These are phyloP conservation scores for Diaporthe caulivora DNA, from an alignment of 2,329 filamentous ascomycete genomes.

Conservation along the genomic window DNA sequence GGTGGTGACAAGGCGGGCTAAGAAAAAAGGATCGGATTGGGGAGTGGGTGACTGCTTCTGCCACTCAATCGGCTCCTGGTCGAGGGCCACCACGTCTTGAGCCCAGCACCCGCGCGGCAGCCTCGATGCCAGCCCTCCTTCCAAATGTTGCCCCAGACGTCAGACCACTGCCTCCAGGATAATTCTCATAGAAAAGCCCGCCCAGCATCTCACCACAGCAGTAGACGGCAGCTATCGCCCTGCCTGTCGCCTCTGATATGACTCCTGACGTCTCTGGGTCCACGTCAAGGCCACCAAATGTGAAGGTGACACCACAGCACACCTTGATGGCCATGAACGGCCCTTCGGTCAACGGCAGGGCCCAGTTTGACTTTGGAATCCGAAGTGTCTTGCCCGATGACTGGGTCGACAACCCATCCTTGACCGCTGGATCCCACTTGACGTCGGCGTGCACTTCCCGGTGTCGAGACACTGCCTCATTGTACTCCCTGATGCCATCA, in stretches of 20 bases:
- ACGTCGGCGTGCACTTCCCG: slow-evolving; percentile 56
- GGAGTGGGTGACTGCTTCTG: too few species aligned
- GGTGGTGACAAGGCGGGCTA: too few species aligned
- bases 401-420: slow-evolving; percentile 73
- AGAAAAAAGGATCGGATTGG: neutral
- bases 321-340: slow-evolving; percentile 75
- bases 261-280: slow-evolving; percentile 67
- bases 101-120: slow-evolving; percentile 42
- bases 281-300: slow-evolving; percentile 73
- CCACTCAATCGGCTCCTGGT: neutral
- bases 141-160: slow-evolving; percentile 70
- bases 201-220: slow-evolving; percentile 77
- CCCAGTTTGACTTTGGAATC: slow-evolving; percentile 76
- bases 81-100: neutral
- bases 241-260: slow-evolving; percentile 57
- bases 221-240: slow-evolving; percentile 66
- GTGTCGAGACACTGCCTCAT: slow-evolving; percentile 64
- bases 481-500: slow-evolving; percentile 66
- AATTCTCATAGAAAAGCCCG: slow-evolving; percentile 73
- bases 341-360: slow-evolving; percentile 65
- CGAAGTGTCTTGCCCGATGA: slow-evolving; percentile 57
- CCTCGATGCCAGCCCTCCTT: slow-evolving; percentile 53
- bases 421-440: slow-evolving; percentile 70
- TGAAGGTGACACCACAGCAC: slow-evolving; percentile 76
- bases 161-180: slow-evolving; percentile 72